Evolutionary conservation across 768 basidiomycete genomes (phyloP), one percentile per base, ranked within the genome.

Genomic region (Pulveroboletus sp.): DNA sequence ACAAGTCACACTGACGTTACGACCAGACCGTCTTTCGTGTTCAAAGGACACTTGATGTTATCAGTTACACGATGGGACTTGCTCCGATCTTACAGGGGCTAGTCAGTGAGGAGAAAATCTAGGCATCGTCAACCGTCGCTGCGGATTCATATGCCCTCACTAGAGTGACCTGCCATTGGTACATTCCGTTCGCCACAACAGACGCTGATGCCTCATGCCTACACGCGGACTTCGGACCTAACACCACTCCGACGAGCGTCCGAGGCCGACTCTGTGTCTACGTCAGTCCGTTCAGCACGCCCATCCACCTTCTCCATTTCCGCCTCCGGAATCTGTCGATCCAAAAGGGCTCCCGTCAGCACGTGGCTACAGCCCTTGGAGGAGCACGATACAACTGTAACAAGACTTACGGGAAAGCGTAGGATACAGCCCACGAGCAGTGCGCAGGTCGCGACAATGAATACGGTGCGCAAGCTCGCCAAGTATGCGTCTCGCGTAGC

Each of bases 401-500:
- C 10, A 3, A 15, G 10, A 51, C 54, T 28, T 6, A 56, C 56
- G 30, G 49, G 46, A 17, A 57, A 18, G 9, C 56, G 54, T 11
- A 45, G 26, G 32, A 51, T 4, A 24, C 35, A 56, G 2, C 43
- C 36, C 6, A 56, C 1, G 36, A 57, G 7, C 43, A 51, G 36
- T 36, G 43, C 1, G 5, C 54, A 49, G 1, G 43, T 45, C 21
- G 46, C 49, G n/a, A 57, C 14, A 35, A 56, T 36, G 11, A 57
- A 56, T 5, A 57, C 54, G 8, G 46, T 45, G 26, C 35, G 43
- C 13, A 57, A 8, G 21, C 54, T 57, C 9, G 47, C 38, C 5
- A 43, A 46, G 33, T 56, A 57, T 6, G 46, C 49, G 8, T 48
- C 51, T 27, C 35, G 40, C 10, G 56, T 37, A 9, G 46, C 52